Percentiles rank a stretch among this genome's conserved stretches.
These are phyloP conservation scores for Globisporangium nodosum DNA, from an alignment of 352 stramenopile species.

Conservation along the genomic window DNA sequence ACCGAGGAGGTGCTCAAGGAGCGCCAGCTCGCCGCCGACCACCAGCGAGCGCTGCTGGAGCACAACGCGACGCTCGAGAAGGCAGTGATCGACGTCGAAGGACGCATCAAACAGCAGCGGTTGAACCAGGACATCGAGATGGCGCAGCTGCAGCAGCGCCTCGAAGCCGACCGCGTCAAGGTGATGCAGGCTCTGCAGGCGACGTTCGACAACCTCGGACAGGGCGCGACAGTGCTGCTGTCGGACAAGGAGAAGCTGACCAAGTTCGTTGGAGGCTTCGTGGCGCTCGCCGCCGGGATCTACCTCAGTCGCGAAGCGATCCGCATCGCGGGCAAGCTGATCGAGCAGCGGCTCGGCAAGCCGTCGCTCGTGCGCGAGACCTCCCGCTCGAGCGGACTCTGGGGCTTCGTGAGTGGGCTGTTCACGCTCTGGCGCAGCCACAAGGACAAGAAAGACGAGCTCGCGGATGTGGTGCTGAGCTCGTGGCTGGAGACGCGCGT, in stretches of 20 bases:
- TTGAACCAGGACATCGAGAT: conserved; percentile 73
- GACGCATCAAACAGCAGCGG: conserved; percentile 61
- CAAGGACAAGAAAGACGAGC: conserved; percentile 30
- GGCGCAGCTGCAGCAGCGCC: conserved; percentile 45
- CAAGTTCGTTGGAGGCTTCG: conserved; percentile 53
- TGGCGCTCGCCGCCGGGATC: conserved; percentile 47
- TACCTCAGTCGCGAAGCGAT: conserved; percentile 60
- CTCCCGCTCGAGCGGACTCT: conserved; percentile 38
- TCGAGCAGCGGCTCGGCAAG: conserved; percentile 64
- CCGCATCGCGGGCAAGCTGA: conserved; percentile 48
- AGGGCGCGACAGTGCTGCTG: conserved; percentile 42
- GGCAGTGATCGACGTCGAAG: conserved; percentile 55
- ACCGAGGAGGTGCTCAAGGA: conserved; percentile 59
- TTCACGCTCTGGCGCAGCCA: conserved; percentile 18
- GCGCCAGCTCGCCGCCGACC: conserved; percentile 42
- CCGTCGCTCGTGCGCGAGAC: conserved; percentile 70
- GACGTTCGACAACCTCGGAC: conserved; percentile 67
- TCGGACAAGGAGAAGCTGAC: conserved; percentile 54
- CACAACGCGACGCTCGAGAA: conserved; percentile 60
- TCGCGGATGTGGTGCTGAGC: conserved; percentile 58
- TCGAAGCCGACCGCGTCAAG: conserved; percentile 61
- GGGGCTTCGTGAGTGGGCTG: conserved; percentile 29
- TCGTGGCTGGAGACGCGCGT: conserved; percentile 51
- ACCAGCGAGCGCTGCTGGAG: conserved; percentile 41
- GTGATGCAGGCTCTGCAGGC: conserved; percentile 58